Evolutionary conservation across 257 asterid genomes (phyloP), one percentile per base, ranked within the genome.

Genomic region (Solanum neorickii): DNA sequence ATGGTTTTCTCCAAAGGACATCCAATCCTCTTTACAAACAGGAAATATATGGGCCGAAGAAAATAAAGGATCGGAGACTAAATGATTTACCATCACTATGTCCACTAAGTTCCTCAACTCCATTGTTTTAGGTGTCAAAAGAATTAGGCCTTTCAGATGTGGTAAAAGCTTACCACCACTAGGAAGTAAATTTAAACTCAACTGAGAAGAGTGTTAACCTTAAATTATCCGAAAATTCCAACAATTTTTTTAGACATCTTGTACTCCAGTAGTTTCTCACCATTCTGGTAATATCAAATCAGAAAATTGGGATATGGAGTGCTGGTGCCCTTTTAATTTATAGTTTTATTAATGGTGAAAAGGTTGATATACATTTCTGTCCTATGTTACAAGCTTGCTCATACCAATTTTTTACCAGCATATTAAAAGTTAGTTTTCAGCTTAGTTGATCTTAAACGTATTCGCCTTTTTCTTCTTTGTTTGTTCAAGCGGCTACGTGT

Each of bases 401-500:
- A 80, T 47, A 49, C 44, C 68, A 27, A 21, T 49, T 9, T 15
- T 80, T 52, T 31, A 82, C 69, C 62, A 29, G 44, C 69, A 82
- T 49, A 29, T 49, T 16, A 18, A 82, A 80, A 18, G 20, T 82
- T 25, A 18, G 85, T 70, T 83, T 41, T 46, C 76, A 47, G 62
- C 56, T 11, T 86, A 82, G 42, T 88, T 86, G 84, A 87, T 68
- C 69, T 65, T 25, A 86, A 87, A 73, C 86, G 74, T 62, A 46
- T 49, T 49, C 85, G 3, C 69, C 85, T 16, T 29, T 87, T 23
- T 41, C 86, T 90, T 86, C 87, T 87, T 91, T 87, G 41, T 80
- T 73, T 86, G 86, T 85, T 89, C 92, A 85, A 95, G 99, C 93
- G 95, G 89, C 92, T 97, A 91, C 95, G 99, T 78, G 77, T 97